Evolutionary conservation across 176 grass and related monocot genomes (phyloP).

Genomic region (Alloteropsis semialata): DNA sequence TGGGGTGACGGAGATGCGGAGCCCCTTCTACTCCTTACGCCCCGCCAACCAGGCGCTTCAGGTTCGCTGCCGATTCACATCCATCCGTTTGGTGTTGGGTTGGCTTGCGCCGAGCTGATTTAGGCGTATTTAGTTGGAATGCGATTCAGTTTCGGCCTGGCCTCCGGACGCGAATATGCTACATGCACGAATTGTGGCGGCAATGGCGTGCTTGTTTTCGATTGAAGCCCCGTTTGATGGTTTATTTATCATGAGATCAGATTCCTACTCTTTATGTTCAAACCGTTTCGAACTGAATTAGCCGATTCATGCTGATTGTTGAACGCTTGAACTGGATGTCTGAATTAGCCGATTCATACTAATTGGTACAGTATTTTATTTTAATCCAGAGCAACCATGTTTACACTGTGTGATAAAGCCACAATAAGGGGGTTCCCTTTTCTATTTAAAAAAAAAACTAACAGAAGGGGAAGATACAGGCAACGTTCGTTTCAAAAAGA

Average conservation of each 20-base stretch:
- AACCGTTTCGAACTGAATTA: background rate
- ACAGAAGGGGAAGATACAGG: background rate
- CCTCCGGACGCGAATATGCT: too few relatives aligned
- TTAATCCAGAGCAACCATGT: background rate
- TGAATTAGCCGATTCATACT: background rate
- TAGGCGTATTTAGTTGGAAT: background rate
- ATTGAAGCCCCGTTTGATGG: background rate
- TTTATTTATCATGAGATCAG: background rate
- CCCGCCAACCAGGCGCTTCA: conserved; percentile 54
- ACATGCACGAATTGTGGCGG: background rate
- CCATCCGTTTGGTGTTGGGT: background rate
- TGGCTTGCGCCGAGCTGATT: background rate
- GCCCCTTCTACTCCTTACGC: conserved; percentile 67
- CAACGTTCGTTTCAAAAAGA: background rate
- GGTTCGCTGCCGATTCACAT: conserved; percentile 19
- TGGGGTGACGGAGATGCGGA: conserved; percentile 93
- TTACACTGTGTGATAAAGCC: background rate
- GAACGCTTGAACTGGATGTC: background rate
- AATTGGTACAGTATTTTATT: background rate
- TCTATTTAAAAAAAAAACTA: too few relatives aligned
- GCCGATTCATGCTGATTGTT: background rate
- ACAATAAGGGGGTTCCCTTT: background rate
- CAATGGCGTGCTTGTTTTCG: background rate
- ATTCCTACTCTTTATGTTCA: background rate
- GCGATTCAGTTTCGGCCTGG: background rate